These are phyloP conservation scores for Neonectria sp. DNA, from an alignment of 2,329 filamentous ascomycete genomes.

Conservation along the genomic window DNA sequence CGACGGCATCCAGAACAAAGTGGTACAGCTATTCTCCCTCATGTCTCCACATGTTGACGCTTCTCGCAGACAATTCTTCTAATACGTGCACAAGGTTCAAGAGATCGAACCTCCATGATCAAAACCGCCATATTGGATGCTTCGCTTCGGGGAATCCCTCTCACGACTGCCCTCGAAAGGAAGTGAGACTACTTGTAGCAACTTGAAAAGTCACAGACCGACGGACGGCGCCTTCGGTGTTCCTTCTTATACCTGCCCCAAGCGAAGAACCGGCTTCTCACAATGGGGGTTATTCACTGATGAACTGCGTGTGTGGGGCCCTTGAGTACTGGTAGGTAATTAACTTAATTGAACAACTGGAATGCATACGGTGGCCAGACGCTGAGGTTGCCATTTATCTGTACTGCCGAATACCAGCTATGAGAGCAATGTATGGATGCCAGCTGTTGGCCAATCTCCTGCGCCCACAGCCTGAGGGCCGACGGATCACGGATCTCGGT, in stretches of 20 bases:
- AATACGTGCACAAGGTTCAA: background rate
- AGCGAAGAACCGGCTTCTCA: background rate
- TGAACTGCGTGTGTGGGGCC: background rate
- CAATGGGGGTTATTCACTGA: background rate
- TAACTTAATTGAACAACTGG: conserved; percentile 32
- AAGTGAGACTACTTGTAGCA: background rate
- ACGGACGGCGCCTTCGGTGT: background rate
- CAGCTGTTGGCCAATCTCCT: conserved; percentile 35
- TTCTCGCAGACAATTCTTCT: background rate
- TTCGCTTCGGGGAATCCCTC: no score
- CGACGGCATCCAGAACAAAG: no score
- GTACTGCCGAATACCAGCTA: background rate
- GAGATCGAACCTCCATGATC: background rate
- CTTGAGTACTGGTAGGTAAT: background rate
- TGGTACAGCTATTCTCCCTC: background rate
- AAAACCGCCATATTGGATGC: background rate
- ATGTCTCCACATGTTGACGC: background rate
- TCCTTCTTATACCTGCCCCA: background rate
- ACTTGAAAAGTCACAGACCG: background rate
- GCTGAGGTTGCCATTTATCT: conserved; percentile 30
- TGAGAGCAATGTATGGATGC: background rate
- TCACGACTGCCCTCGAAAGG: background rate
- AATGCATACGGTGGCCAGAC: conserved; percentile 47
- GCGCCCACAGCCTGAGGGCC: conserved; percentile 20
- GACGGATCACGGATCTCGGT: no score